Percentiles rank a stretch among this genome's conserved stretches.
These are phyloP conservation scores for Heimioporus sp. DNA, from an alignment of 768 basidiomycete genomes.

Conservation along the genomic window DNA sequence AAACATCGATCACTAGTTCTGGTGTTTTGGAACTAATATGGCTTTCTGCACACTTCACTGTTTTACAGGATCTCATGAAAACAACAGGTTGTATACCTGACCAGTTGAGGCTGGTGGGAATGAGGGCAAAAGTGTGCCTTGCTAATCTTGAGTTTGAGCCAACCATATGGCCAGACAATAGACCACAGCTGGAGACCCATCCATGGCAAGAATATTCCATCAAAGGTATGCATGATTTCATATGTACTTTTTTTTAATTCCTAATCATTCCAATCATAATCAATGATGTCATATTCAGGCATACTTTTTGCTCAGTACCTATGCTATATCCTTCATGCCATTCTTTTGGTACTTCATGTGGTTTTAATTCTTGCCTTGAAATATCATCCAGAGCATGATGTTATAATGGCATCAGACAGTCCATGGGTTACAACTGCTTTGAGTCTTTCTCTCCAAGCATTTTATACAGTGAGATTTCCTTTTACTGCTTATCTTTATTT, in stretches of 20 bases:
- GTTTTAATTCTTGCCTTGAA: background rate
- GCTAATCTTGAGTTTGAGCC: background rate
- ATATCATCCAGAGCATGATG: background rate
- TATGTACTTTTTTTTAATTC: background rate
- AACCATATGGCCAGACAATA: background rate
- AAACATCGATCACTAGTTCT: background rate
- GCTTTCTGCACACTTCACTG: background rate
- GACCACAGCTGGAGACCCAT: background rate
- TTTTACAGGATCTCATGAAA: background rate
- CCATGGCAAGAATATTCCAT: too few relatives aligned
- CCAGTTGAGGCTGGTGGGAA: background rate
- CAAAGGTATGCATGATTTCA: too few relatives aligned
- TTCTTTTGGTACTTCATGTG: background rate
- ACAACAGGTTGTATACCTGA: background rate
- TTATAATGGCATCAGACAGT: background rate
- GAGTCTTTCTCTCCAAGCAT: background rate
- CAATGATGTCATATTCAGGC: background rate
- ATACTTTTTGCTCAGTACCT: background rate
- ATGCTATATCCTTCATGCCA: background rate
- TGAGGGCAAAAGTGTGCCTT: background rate
- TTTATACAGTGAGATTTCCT: background rate
- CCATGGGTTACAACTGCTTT: background rate
- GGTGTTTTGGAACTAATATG: background rate
- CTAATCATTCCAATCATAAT: background rate
- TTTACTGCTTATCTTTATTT: background rate